A percentile compares a stretch with the other conserved stretches of the same genome.
Evolutionary conservation across 1,284 basidiomycete genomes (phyloP).

Genomic region (Lentinus polychrous): DNA sequence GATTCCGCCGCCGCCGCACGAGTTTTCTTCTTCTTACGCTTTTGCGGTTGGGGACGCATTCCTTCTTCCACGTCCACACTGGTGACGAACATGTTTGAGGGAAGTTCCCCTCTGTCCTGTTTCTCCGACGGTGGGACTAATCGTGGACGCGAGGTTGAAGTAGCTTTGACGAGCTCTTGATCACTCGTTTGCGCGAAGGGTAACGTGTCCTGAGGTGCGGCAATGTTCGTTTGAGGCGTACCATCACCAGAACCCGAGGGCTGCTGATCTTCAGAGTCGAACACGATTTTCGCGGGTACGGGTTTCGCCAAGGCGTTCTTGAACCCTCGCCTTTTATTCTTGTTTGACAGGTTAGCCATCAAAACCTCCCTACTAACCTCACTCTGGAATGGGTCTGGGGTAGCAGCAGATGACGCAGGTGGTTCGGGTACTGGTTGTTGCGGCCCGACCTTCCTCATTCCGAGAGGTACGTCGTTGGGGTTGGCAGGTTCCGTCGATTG

Average conservation of each 20-base stretch:
- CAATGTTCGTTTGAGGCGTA: neutral
- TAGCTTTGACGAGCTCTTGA: conserved; percentile 10
- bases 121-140: conserved; percentile 63
- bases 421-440: neutral
- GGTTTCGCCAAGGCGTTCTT: conserved; percentile 41
- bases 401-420: neutral
- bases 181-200: conserved; percentile 11
- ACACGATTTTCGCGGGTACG: conserved; percentile 54
- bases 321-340: conserved; percentile 69
- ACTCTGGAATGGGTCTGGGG: neutral
- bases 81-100: conserved; percentile 58
- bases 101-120: conserved; percentile 41
- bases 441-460: conserved; percentile 6
- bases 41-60: conserved; percentile 16
- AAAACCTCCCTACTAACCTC: conserved; percentile 24
- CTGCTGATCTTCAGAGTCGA: conserved; percentile 24
- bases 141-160: conserved; percentile 21
- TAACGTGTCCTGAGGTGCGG: neutral
- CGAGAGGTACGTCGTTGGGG: conserved; percentile 33
- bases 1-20: conserved; percentile 14
- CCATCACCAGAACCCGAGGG: neutral
- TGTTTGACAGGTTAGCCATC: conserved; percentile 61
- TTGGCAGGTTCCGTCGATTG: conserved; percentile 12
- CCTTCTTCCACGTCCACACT: conserved; percentile 60
- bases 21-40: conserved; percentile 25